Percentiles rank a stretch among this genome's conserved stretches.
Conservation (phyloP, 176 grass and related monocot genomes). For the Olyra latifolia region DNA sequence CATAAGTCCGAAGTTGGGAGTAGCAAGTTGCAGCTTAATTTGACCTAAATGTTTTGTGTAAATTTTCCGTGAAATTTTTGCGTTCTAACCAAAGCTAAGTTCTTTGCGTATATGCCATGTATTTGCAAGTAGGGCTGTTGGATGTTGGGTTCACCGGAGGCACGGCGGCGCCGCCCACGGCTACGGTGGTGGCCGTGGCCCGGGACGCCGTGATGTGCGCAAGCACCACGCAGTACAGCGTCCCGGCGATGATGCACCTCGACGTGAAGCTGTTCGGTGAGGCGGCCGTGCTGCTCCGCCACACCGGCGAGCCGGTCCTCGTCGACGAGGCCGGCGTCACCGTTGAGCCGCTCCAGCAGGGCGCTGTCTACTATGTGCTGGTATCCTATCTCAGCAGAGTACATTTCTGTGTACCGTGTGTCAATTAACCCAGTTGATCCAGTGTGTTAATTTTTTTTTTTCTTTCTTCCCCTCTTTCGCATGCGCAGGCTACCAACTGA, state of each 20-base stretch:
- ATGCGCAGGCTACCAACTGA: constrained; percentile 6
- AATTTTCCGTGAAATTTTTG: not conserved
- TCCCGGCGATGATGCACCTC: constrained; percentile 42
- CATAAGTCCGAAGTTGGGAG: no score
- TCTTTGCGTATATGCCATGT: no score
- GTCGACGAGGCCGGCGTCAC: constrained; percentile 58
- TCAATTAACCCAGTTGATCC: not conserved
- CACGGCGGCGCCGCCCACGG: not conserved
- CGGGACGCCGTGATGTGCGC: constrained; percentile 19
- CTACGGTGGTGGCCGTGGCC: constrained; percentile 22
- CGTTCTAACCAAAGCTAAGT: no score
- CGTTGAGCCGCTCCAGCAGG: constrained; percentile 59
- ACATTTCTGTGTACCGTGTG: not conserved
- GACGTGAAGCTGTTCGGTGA: constrained; percentile 51
- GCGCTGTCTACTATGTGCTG: constrained; percentile 50
- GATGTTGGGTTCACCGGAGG: constrained; percentile 31
- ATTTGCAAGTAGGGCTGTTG: constrained; percentile 35
- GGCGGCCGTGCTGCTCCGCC: constrained; percentile 39
- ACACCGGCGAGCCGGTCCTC: constrained; percentile 43
- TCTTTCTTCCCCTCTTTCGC: not conserved
- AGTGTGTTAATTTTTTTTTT: no score
- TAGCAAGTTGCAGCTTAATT: not conserved
- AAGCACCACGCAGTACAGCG: constrained; percentile 15
- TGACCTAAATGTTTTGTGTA: not conserved
- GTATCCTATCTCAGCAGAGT: not conserved